These are phyloP conservation scores for Clitopilus passeckerianus DNA, from an alignment of 768 basidiomycete genomes.

Conservation along the genomic window DNA sequence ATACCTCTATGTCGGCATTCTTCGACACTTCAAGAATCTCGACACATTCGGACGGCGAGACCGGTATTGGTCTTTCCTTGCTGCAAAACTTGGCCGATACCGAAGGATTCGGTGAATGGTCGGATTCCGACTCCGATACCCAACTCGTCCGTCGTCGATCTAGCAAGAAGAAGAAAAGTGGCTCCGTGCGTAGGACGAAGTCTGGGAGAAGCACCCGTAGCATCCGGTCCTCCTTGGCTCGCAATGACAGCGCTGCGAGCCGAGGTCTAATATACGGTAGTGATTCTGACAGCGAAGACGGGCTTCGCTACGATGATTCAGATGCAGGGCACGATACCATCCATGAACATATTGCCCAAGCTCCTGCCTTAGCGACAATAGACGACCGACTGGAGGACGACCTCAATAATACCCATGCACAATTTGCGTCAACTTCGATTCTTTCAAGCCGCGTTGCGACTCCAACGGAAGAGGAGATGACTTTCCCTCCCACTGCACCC, in stretches of 20 bases:
- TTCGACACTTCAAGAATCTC: constrained; percentile 24
- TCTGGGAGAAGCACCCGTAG: not conserved
- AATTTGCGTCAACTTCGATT: not conserved
- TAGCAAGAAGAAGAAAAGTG: not conserved
- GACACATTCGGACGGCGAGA: constrained; percentile 29
- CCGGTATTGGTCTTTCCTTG: constrained; percentile 67
- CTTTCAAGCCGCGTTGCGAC: not conserved
- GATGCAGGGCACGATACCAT: constrained; percentile 12
- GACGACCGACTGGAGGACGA: not conserved
- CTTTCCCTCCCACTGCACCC: constrained; percentile 14
- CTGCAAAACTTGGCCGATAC: constrained; percentile 45
- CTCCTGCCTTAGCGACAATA: not conserved
- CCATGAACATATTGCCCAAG: not conserved
- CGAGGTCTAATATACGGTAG: constrained; percentile 5
- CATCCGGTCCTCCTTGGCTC: not conserved
- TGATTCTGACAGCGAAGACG: constrained; percentile 6
- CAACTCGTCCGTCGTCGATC: not conserved
- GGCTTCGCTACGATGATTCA: constrained; percentile 14
- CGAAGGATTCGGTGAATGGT: constrained; percentile 22
- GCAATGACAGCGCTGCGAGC: not conserved
- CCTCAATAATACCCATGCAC: not conserved
- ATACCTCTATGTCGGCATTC: constrained; percentile 18
- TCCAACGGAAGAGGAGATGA: constrained; percentile 5
- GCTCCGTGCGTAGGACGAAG: not conserved
- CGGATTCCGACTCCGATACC: constrained; percentile 21